Base-by-base conservation (phyloP, 805 yeast species). In the Ogataea ganodermae region DNA sequence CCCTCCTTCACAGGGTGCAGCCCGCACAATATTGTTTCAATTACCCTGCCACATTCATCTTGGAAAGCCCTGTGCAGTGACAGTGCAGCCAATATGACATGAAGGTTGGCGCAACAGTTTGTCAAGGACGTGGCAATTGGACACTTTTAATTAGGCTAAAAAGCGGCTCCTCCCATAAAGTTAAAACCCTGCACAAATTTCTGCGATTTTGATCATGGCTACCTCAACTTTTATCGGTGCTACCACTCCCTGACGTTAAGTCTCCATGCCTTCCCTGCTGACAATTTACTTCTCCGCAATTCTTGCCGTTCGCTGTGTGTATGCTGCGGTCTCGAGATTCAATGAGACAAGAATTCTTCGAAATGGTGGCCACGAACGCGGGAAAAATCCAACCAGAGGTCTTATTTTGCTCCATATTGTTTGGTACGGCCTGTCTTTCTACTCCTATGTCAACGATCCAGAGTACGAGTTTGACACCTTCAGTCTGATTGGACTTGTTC, bases 351-450 rank as follows among this genome's bases (percentile, higher is more conserved):
- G 33, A 17, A 51, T 51, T 16, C 24, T 46, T 12, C 17, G 17
- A 13, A 28, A 51, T 30, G 55, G 55, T 13, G 55, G 55, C 18
- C 33, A 44, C 18, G 55, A 51, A 33, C 44, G 30, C 23, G 55
- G 55, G 4, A 51, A 51, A 24, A 8, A 5, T 6, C 27, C 45
- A 7, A 48, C 48, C 8, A 1, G 26, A 5, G 48, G 23, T 2
- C 36, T 51, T 6, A 43, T 46, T 7, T 24, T 39, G 10, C 37
- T 48, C 3, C 55, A 51, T 30, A 14, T 44, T 4, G 4, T 41
- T 10, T 51, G 52, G 50, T 51, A 51, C 31, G 13, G 39, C 14
- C 28, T 17, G 6, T 46, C 48, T 13, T 28, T 37, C n/a, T 26
- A 16, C n/a, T 14, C 36, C 6, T 43, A 43, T 18, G 23, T 27